Percentiles rank a stretch among this genome's conserved stretches.
Conservation (phyloP, 257 asterid species). For the Salvia miltiorrhiza region DNA sequence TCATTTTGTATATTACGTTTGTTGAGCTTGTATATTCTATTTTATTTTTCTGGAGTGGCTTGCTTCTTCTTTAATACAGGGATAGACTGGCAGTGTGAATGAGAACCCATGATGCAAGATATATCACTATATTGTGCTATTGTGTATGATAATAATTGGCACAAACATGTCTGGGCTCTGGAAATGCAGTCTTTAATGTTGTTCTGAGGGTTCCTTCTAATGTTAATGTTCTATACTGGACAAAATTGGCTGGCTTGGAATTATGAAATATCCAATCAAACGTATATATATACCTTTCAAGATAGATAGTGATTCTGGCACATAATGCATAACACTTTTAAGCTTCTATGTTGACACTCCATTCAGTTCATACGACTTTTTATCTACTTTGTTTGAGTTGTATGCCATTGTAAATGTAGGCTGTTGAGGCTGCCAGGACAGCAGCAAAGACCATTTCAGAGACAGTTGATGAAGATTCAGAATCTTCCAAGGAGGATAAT, state of each 20-base stretch:
- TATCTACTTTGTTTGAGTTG: constrained; percentile 13
- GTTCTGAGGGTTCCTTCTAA: background rate
- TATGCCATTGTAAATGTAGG: constrained; percentile 47
- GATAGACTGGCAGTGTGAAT: background rate
- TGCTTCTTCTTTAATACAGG: background rate
- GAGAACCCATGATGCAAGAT: background rate
- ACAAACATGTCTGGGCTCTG: background rate
- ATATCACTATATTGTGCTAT: background rate
- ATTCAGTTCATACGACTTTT: background rate
- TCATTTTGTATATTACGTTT: background rate
- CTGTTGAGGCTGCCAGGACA: constrained; percentile 77
- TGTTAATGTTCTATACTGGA: background rate
- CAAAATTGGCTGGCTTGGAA: background rate
- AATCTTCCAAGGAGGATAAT: constrained; percentile 54
- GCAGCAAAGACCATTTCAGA: constrained; percentile 58
- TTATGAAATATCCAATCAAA: background rate
- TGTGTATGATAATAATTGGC: background rate
- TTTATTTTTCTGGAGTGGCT: background rate
- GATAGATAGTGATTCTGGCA: background rate
- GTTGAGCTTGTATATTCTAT: background rate
- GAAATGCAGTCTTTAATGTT: background rate
- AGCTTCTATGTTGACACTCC: background rate
- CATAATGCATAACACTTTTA: background rate
- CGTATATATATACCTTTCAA: no score
- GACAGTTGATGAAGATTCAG: constrained; percentile 62